A percentile compares a stretch with the other conserved stretches of the same genome.
phyloP scores from a whole-genome alignment of 805 yeast genomes.

The Monosporozyma servazzii region DNA sequence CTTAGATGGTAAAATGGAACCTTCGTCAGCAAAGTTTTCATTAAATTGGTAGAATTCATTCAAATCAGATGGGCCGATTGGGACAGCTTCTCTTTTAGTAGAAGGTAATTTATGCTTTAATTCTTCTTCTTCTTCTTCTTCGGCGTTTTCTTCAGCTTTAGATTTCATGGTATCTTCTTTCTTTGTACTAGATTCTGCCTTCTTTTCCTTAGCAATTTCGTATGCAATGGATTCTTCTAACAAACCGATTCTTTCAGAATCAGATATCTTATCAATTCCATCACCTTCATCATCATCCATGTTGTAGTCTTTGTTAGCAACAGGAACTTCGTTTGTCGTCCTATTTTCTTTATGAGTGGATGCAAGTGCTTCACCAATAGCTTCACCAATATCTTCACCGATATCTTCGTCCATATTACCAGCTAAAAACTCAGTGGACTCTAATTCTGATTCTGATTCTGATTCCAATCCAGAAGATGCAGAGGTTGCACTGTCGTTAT shows the following conservation, averaged over 20 bases:
- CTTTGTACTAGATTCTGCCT: background rate
- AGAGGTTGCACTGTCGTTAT: background rate
- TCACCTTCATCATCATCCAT: constrained; percentile 22
- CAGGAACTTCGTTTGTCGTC: background rate
- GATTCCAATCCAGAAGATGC: background rate
- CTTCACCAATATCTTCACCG: constrained; percentile 22
- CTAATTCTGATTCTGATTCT: background rate
- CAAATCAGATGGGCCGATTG: constrained; percentile 12
- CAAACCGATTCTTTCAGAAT: constrained; percentile 24
- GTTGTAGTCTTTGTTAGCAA: background rate
- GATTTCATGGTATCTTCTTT: constrained; percentile 21
- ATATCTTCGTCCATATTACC: constrained; percentile 2
- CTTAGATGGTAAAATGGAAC: constrained; percentile 49
- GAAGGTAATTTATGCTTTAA: constrained; percentile 22
- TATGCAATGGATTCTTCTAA: constrained; percentile 14
- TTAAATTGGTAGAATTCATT: constrained; percentile 47
- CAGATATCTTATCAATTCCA: constrained; percentile 25
- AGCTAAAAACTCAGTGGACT: background rate
- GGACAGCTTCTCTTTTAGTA: constrained; percentile 6
- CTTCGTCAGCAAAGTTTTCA: constrained; percentile 51
- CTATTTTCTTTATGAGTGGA: background rate
- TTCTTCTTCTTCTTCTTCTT: constrained; percentile 27
- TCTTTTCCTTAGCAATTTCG: constrained; percentile 13
- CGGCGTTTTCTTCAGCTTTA: constrained; percentile 14
- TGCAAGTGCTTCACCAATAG: constrained; percentile 17